A percentile compares a stretch with the other conserved stretches of the same genome.
These are phyloP conservation scores for Daldinia eschscholtzii DNA, from an alignment of 2,329 filamentous ascomycete genomes.

Conservation along the genomic window DNA sequence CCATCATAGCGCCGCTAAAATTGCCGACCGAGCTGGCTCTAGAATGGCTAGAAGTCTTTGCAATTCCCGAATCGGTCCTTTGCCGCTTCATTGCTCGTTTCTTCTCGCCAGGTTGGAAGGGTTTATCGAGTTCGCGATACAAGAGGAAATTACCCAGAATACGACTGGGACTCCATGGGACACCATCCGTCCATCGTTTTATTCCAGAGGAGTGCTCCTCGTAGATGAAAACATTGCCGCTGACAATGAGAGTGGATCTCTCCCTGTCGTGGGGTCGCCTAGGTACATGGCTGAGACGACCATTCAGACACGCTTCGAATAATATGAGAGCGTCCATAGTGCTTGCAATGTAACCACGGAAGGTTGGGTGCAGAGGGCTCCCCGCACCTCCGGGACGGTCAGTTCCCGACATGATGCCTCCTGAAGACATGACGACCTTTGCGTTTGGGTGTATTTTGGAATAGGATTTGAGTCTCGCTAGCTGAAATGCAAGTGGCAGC, in stretches of 20 bases:
- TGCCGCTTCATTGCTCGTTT: conserved; percentile 83
- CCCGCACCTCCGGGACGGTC: conserved; percentile 37
- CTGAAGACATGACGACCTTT: conserved; percentile 23
- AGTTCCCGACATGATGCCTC: conserved; percentile 48
- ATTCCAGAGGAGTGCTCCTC: conserved; percentile 92
- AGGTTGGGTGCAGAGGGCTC: conserved; percentile 71
- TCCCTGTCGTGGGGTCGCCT: conserved; percentile 90
- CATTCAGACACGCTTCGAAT: conserved; percentile 82
- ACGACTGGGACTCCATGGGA: conserved; percentile 89
- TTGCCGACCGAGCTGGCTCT: conserved; percentile 45
- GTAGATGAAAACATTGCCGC: conserved; percentile 91
- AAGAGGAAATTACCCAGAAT: conserved; percentile 88
- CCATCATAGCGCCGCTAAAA: conserved; percentile 13
- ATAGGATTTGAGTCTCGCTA: conserved; percentile 23
- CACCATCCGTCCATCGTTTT: conserved; percentile 93
- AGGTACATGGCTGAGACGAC: conserved; percentile 79
- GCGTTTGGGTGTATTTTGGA: conserved; percentile 3
- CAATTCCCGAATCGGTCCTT: conserved; percentile 59
- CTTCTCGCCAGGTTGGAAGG: conserved; percentile 85
- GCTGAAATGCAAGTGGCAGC: conserved; percentile 30
- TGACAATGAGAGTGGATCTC: conserved; percentile 79
- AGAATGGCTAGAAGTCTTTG: conserved; percentile 52
- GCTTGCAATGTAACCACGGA: conserved; percentile 73
- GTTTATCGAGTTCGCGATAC: conserved; percentile 83
- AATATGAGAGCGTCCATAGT: conserved; percentile 83